A percentile compares a stretch with the other conserved stretches of the same genome.
Conservation (phyloP, 2,329 filamentous ascomycete species). For the Hortaea werneckii region DNA sequence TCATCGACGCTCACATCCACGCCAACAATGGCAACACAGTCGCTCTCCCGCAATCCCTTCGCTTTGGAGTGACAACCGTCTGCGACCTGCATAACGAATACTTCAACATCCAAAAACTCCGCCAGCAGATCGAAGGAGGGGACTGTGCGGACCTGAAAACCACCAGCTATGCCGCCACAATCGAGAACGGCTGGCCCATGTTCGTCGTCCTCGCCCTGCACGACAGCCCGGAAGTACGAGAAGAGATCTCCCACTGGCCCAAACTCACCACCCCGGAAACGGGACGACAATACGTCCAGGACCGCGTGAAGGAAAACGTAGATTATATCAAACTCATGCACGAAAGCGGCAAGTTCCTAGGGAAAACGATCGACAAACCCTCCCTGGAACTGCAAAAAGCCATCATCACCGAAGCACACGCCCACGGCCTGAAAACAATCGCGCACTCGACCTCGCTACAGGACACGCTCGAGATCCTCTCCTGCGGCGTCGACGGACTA, state of each 20-base stretch:
- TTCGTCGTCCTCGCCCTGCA: conserved; percentile 33
- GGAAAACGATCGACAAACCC: conserved; percentile 29
- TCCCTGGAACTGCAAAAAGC: conserved; percentile 35
- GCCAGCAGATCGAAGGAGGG: conserved; percentile 21
- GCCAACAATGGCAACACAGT: conserved; percentile 30
- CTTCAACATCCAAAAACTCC: conserved; percentile 23
- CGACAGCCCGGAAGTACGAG: conserved; percentile 19
- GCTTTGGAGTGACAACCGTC: conserved; percentile 44
- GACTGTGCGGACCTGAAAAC: conserved; percentile 41
- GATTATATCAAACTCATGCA: conserved; percentile 46
- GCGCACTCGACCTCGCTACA: conserved; percentile 31
- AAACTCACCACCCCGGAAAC: conserved; percentile 33
- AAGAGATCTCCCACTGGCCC: conserved; percentile 37
- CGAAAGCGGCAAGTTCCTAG: conserved; percentile 36
- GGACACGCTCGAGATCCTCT: conserved; percentile 33
- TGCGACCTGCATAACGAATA: conserved; percentile 40
- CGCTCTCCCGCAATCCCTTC: conserved; percentile 35
- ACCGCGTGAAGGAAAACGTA: conserved; percentile 31
- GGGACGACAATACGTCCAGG: conserved; percentile 33
- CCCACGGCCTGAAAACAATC: conserved; percentile 28
- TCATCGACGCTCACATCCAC: conserved; percentile 44
- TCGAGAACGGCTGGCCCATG: conserved; percentile 44
- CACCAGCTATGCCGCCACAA: conserved; percentile 39
- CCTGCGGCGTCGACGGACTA: conserved; percentile 34
- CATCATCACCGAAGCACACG: conserved; percentile 32